Conservation (phyloP, 192 early-diverging fungal genomes). For the Backusella mclennaniae region DNA sequence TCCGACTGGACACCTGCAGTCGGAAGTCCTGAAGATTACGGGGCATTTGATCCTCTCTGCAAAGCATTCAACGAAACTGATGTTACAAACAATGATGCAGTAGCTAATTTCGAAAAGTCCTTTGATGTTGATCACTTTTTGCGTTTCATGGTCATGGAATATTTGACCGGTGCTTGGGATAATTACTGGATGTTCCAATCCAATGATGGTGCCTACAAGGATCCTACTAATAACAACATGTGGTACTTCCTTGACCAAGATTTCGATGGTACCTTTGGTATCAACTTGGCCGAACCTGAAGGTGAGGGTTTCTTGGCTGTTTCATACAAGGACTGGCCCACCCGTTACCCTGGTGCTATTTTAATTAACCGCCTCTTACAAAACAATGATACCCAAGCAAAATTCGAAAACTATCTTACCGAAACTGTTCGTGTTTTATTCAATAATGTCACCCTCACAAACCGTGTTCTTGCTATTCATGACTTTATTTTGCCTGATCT, state of each 20-base stretch:
- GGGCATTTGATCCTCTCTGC: slow-evolving; percentile 32
- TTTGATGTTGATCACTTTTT: slow-evolving; percentile 42
- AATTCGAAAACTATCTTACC: slow-evolving; percentile 44
- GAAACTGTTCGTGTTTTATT: slow-evolving; percentile 42
- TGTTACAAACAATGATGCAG: slow-evolving; percentile 29
- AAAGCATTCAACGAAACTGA: slow-evolving; percentile 30
- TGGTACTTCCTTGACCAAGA: slow-evolving; percentile 51
- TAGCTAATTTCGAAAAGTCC: slow-evolving; percentile 28
- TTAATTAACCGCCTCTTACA: slow-evolving; percentile 48
- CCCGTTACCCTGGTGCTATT: slow-evolving; percentile 33
- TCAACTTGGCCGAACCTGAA: slow-evolving; percentile 36
- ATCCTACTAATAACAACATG: slow-evolving; percentile 33
- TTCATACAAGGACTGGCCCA: slow-evolving; percentile 40
- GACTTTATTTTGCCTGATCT: slow-evolving; percentile 47
- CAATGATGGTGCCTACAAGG: slow-evolving; percentile 49
- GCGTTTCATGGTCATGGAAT: slow-evolving; percentile 52
- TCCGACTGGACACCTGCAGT: slow-evolving; percentile 25
- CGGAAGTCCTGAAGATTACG: slow-evolving; percentile 25
- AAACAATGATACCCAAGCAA: slow-evolving; percentile 31
- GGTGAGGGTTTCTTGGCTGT: slow-evolving; percentile 13
- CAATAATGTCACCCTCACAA: slow-evolving; percentile 48
- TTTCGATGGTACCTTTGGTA: slow-evolving; percentile 51
- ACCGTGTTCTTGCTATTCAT: slow-evolving; percentile 43
- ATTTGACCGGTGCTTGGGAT: slow-evolving; percentile 46
- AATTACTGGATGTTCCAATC: slow-evolving; percentile 47